Conservation (phyloP, 2,329 filamentous ascomycete genomes). For the Colletotrichum sp. region DNA sequence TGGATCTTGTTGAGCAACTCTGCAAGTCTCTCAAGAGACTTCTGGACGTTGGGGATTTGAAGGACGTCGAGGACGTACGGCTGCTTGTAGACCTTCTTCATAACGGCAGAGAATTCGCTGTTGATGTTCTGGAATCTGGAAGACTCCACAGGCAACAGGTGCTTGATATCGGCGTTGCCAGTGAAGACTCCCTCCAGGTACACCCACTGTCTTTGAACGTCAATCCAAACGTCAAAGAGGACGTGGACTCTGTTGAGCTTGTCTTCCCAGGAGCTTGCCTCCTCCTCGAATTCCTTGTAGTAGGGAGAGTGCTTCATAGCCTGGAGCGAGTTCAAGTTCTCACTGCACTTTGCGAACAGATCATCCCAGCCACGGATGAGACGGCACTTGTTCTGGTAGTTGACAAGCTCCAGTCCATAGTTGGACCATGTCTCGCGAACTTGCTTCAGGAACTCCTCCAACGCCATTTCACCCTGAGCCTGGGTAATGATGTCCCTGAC, state of each 20-base stretch:
- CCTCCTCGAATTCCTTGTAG: slow-evolving; percentile 99
- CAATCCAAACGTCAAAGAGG: slow-evolving; percentile 99
- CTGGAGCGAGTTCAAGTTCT: slow-evolving; percentile 96
- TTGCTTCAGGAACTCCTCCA: slow-evolving; percentile 96
- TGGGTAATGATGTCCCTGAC: slow-evolving; percentile 95
- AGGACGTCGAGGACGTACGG: slow-evolving; percentile 96
- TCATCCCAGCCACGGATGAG: slow-evolving; percentile 98
- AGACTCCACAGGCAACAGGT: slow-evolving; percentile 94
- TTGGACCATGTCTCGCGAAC: slow-evolving; percentile 97
- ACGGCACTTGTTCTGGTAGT: slow-evolving; percentile 97
- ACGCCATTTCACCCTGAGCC: slow-evolving; percentile 95
- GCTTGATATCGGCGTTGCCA: slow-evolving; percentile 98
- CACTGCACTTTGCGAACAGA: slow-evolving; percentile 96
- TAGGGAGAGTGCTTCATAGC: slow-evolving; percentile 99
- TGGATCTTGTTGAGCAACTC: slow-evolving; percentile 99
- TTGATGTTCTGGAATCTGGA: slow-evolving; percentile 99
- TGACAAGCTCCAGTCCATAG: slow-evolving; percentile 91
- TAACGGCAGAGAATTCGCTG: slow-evolving; percentile 96
- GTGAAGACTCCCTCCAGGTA: slow-evolving; percentile 99
- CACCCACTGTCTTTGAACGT: slow-evolving; percentile 99
- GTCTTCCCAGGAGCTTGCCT: slow-evolving; percentile 96
- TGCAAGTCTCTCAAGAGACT: slow-evolving; percentile 93
- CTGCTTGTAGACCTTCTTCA: slow-evolving; percentile 99
- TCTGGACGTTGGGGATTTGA: slow-evolving; percentile 93
- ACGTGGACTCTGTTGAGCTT: slow-evolving; percentile 97